Evolutionary conservation across 139 green algal species (phyloP).

Genomic region (Ulvella scutata): DNA sequence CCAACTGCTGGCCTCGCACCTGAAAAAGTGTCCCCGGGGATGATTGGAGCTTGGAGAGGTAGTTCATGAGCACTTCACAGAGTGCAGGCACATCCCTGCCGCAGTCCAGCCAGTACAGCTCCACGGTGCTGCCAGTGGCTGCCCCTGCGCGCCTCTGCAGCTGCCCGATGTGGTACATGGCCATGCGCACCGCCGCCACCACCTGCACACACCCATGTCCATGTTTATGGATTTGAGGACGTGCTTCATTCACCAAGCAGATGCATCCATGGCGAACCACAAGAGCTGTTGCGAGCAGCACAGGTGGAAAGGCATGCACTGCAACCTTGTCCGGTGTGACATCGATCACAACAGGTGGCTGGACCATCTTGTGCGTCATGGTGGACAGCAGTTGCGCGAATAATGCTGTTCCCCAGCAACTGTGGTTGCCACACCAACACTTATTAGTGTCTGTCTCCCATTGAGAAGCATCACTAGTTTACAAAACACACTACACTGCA

Average conservation of each 20-base stretch:
- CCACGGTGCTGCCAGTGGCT: no score
- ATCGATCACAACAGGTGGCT: neutral
- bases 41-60: neutral
- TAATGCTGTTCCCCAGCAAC: no score
- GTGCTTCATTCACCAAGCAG: neutral
- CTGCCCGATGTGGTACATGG: neutral
- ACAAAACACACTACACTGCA: neutral
- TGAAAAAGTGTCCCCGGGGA: neutral
- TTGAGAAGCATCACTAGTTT: neutral
- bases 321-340: neutral
- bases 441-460: no score
- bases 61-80: neutral
- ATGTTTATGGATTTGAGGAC: neutral
- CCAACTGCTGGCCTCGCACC: neutral
- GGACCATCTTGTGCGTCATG: neutral
- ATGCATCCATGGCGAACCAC: neutral
- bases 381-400: no score
- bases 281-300: neutral
- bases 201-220: neutral
- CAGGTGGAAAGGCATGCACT: neutral
- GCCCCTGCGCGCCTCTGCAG: neutral
- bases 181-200: neutral
- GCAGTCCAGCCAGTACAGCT: neutral
- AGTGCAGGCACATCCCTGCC: neutral
- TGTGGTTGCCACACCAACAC: no score